A percentile compares a stretch with the other conserved stretches of the same genome.
Evolutionary conservation across 1,284 basidiomycete species (phyloP).

Genomic region (Cutaneotrichosporon curvatum): DNA sequence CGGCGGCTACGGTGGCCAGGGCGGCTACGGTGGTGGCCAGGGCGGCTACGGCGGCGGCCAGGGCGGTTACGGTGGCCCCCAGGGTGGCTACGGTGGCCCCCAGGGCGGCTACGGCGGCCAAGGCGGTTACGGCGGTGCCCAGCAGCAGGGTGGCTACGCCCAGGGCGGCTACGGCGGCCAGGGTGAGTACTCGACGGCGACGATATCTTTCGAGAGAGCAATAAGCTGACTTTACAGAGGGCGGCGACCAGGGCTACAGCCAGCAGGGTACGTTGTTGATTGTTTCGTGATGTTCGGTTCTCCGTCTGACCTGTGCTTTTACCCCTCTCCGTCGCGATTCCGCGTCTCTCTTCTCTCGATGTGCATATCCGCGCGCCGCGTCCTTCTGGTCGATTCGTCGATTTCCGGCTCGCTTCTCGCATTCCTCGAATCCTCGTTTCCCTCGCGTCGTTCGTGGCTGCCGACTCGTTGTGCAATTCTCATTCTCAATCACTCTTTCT

Average conservation of each 20-base stretch:
- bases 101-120: conserved; percentile 29
- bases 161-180: conserved; percentile 24
- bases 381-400: neutral
- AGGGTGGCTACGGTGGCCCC: conserved; percentile 36
- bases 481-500: neutral
- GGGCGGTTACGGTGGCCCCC: conserved; percentile 39
- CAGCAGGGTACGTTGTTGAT: conserved; percentile 27
- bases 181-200: conserved; percentile 2
- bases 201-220: conserved; percentile 2
- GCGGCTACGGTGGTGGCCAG: conserved; percentile 36
- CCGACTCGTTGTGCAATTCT: neutral
- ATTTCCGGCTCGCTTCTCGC: neutral
- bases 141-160: conserved; percentile 36
- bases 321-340: neutral
- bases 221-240: conserved; percentile 7
- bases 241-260: conserved; percentile 30
- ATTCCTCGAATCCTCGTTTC: neutral
- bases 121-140: conserved; percentile 41
- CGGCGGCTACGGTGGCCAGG: conserved; percentile 35
- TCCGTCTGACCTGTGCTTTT: neutral
- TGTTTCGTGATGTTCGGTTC: neutral
- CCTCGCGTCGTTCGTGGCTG: neutral
- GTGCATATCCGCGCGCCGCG: conserved; percentile 1
- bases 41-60: conserved; percentile 27
- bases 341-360: conserved; percentile 1